Evolutionary conservation across 768 basidiomycete genomes (phyloP), one percentile per base, ranked within the genome.

Genomic region (Hortiboletus campestris): DNA sequence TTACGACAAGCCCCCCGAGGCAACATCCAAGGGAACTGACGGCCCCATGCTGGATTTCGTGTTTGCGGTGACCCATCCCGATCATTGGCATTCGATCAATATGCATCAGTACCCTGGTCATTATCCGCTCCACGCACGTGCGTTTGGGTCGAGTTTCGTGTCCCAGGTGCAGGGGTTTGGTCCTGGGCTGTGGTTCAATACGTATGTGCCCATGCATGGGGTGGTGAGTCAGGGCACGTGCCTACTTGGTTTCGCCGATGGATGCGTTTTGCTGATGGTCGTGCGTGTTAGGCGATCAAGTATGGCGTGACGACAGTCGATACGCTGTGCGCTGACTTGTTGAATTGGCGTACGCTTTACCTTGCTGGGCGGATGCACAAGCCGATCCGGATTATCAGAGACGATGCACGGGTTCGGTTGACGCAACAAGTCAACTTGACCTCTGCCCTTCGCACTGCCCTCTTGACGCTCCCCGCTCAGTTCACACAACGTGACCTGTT

Each of bases 351-450:
- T 41, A 83, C 93, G 22, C 80, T 98, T 4, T 99, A 99, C 72
- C 84, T 96, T 39, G 90, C 94, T 0, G 97, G 97, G 0, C 82
- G 97, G 34, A 93, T 98, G 85, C 97, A 98, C 75, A 99, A 99
- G 73, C 97, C 97, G 1, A 82, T 95, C 46, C 84, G 91, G 47
- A 95, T 96, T 65, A 89, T 97, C 72, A 86, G 86, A 72, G 91
- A 95, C 70, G 93, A 97, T 68, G 88, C 94, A 2, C 88, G 94
- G 38, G 91, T 98, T 16, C 85, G 90, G 51, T 79, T 95, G 49
- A 93, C 94, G 19, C 90, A 94, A 67, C 91, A 96, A 65, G 92
- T 94, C 67, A 99, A 99, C 78, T 81, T 97, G 42, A 84, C 87
- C 13, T 93, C 91, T 13, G 95, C 95, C 3, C 79, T 97, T 17